These are phyloP conservation scores for Cornus suecica DNA, from an alignment of 148 eudicot species.

Conservation along the genomic window DNA sequence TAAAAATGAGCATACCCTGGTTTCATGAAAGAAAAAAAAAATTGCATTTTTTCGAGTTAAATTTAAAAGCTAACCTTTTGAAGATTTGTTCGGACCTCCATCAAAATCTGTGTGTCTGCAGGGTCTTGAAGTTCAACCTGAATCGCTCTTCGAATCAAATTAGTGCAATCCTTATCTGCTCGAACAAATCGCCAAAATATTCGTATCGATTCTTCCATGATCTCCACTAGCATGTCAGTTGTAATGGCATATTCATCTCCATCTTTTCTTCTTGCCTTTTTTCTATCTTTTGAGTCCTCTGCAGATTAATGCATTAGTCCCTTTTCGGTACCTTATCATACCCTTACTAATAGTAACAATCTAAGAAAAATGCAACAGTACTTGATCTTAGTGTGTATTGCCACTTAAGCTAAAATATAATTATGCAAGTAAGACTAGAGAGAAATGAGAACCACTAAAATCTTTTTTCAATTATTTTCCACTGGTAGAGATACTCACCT, in stretches of 20 bases:
- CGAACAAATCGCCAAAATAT: constrained; percentile 73
- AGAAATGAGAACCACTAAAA: too few species aligned
- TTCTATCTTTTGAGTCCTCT: constrained; percentile 67
- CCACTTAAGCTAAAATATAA: too few species aligned
- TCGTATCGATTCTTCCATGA: constrained; percentile 77
- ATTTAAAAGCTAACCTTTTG: constrained; percentile 48
- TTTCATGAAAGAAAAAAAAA: not conserved
- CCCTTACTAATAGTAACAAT: too few species aligned
- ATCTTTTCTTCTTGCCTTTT: constrained; percentile 40
- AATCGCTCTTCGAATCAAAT: constrained; percentile 18
- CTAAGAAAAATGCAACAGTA: too few species aligned
- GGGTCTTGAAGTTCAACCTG: constrained; percentile 44
- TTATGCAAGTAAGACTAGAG: too few species aligned
- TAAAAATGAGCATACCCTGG: not conserved
- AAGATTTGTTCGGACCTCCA: constrained; percentile 48
- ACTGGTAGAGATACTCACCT: constrained; percentile 38
- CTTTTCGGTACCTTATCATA: not conserved
- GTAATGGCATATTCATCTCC: constrained; percentile 56
- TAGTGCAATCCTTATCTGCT: constrained; percentile 53
- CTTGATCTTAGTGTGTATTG: too few species aligned
- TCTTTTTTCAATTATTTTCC: too few species aligned
- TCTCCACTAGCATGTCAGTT: constrained; percentile 71
- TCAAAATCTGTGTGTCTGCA: constrained; percentile 42
- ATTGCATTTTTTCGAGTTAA: not conserved
- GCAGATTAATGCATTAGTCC: constrained; percentile 16